Base-by-base conservation (phyloP, 2,329 filamentous ascomycete genomes). In the Cryphonectria radicalis region DNA sequence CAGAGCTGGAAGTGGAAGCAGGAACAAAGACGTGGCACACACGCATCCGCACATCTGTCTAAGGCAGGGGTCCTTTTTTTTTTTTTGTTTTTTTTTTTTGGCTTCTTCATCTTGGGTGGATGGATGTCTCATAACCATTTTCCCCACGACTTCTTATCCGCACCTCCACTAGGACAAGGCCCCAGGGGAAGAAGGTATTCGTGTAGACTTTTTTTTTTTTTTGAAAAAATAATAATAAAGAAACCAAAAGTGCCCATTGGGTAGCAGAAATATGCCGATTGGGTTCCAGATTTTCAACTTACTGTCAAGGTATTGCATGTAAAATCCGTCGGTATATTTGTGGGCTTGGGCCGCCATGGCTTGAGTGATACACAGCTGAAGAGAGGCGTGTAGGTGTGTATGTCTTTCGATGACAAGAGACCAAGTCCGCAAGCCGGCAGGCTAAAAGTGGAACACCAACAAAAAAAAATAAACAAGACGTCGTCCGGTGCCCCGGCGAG, bases 271-370 rank as follows among this genome's bases (percentile, higher is more conserved):
- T 8, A 65, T 65, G 66, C 40, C 74, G 77, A 76, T 77, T 70
- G 73, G 76, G 57, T 50, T 62, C 63, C n/a, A 32, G 37, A 10
- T 28, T 11, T 67, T 28, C 65, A 76, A 91, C 90, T 89, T 90
- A 92, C 91, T 92, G 80, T 91, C 89, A 75, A 92, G 85, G 80
- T 93, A 93, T 77, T 92, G 90, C 86, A 91, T 91, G 78, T 91
- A 91, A 78, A 90, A 91, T 74, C 89, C 89, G 76, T 84, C 67
- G 43, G 85, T 89, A 91, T 91, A 74, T 76, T 86, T 72, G 75
- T 69, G 43, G 75, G 77, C 78, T 78, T 79, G 67, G 75, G 68
- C 67, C 67, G 63, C 66, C 64, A 70, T 70, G 67, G 70, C 59
- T 65, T 50, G 32, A 63, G 66, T 62, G 55, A 63, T 55, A 63